Evolutionary conservation across 2,329 filamentous ascomycete species (phyloP), one percentile per base, ranked within the genome.

Genomic region (Kalmusia sp.): DNA sequence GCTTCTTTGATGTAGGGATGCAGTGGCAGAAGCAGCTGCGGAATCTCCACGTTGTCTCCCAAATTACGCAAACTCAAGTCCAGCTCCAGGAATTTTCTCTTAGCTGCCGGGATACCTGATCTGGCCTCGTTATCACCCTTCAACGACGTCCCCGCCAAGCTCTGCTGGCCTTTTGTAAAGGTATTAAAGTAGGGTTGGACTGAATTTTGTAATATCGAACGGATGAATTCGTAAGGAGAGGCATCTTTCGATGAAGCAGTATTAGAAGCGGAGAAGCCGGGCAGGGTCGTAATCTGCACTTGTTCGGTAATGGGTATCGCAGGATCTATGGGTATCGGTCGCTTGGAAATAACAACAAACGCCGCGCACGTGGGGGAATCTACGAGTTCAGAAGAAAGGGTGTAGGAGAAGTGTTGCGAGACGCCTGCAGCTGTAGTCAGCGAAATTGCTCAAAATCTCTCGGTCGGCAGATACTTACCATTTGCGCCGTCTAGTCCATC

Each of bases 31-130:
- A 91, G 89, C 46, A 98, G 84, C 65, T 96, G 92, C 17, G 95
- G 95, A 48, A 99, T 98, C 75, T 99, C 96, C 51, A 96, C 92
- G 76, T 99, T 98, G 75, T 99, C 93, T 76, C 97, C 93, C 49
- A 99, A 82, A 69, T 99, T 93, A 52, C 92, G 83, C 67, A 99
- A 80, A 63, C 90, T 95, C 64, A 96, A 82, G 74, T 96, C 93
- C 63, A 99, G 79, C 74, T 99, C 96, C 45, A 93, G 95, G 74
- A 98, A 88, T 69, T 92, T 91, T 84, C 96, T 96, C 82, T 96
- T 96, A 17, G 95, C 93, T n/a, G 93, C 92, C 14, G 95, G 92
- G 58, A 99, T 93, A 55, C 95, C 95, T 15, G 92, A 96, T 79
- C 96, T 96, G 38, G 91, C 87, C 69, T 98, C 95, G 45, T 91